Conservation (phyloP, 2,329 filamentous ascomycete species). For the Rasamsonia emersonii region DNA sequence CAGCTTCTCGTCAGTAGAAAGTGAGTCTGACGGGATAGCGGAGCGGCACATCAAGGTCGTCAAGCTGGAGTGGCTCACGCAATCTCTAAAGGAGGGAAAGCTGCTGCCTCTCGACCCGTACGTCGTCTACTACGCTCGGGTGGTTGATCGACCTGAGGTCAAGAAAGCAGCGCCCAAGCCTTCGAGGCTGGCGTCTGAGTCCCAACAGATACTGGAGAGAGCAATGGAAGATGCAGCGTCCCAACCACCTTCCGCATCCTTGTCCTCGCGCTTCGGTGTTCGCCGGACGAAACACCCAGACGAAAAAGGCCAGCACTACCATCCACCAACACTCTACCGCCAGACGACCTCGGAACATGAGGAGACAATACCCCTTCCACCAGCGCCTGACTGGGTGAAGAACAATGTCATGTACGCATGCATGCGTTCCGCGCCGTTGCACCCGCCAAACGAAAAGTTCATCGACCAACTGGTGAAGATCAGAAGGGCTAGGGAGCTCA, state of each 20-base stretch:
- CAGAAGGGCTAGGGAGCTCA: constrained; percentile 59
- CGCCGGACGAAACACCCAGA: constrained; percentile 17
- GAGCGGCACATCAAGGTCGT: constrained; percentile 40
- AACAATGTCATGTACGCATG: constrained; percentile 66
- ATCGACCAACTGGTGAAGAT: constrained; percentile 67
- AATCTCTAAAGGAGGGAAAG: constrained; percentile 35
- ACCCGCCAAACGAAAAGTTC: constrained; percentile 67
- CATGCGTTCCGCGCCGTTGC: constrained; percentile 62
- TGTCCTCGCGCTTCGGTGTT: constrained; percentile 8
- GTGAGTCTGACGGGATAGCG: neutral
- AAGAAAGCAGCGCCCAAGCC: neutral
- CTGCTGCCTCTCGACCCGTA: constrained; percentile 41
- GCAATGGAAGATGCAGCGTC: constrained; percentile 42
- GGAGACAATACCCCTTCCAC: constrained; percentile 47
- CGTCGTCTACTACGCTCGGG: constrained; percentile 44
- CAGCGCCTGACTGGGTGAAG: constrained; percentile 60
- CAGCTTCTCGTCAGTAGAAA: neutral
- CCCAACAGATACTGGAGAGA: constrained; percentile 41
- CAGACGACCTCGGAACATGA: constrained; percentile 76
- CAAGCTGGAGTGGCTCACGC: constrained; percentile 46
- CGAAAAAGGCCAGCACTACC: constrained; percentile 14
- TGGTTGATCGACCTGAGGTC: constrained; percentile 27
- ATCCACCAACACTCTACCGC: constrained; percentile 46
- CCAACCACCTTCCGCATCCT: constrained; percentile 5
- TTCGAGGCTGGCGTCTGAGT: constrained; percentile 1